Evolutionary conservation across 2,329 filamentous ascomycete species (phyloP), one percentile per base, ranked within the genome.

Genomic region (Fusarium torreyae): DNA sequence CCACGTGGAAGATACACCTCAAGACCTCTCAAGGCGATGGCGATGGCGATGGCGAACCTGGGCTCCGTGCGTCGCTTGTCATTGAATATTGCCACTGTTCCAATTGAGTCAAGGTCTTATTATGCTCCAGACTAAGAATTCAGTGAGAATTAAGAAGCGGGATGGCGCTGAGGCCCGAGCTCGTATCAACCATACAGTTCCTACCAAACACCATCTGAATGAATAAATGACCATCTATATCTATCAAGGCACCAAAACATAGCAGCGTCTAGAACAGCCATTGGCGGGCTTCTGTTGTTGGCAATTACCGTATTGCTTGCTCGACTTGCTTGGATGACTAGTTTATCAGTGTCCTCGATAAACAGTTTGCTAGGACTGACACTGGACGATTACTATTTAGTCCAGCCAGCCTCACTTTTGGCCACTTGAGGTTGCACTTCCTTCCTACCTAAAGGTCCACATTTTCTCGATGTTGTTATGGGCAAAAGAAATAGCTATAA

Each of bases 1-100:
- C 66, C 58, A 56, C 58, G 65, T 64, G 66, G 71, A 40, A 62
- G 26, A 68, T 40, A 31, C 40, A 17, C 31, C 44, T 50, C 51
- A 44, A 53, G 44, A 62, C 52, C 58, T 68, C 63, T 63, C 54
- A 44, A 22, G 49, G 40, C 54, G 24, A 31, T 45, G 49, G 40
- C 36, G 54, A 39, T 45, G 49, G 40, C 54, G 24, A 31, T 45
- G 49, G 40, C 36, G 54, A 39, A 28, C 45, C 13, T 52, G 38
- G 20, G 44, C 24, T 43, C 55, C 59, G 57, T 63, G 57, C 63
- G 69, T 67, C 48, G 54, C 33, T 49, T 42, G 45, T n/a, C 42
- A n/a, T 15, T 17, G 34, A 31, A 15, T 15, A 36, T 17, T 14
- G 34, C 34, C 15, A 17, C 34, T 36, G 17, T 17, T 36, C 34